A percentile compares a stretch with the other conserved stretches of the same genome.
Evolutionary conservation across 495 filamentous ascomycete species (phyloP).

Genomic region (Xylaria scruposa): DNA sequence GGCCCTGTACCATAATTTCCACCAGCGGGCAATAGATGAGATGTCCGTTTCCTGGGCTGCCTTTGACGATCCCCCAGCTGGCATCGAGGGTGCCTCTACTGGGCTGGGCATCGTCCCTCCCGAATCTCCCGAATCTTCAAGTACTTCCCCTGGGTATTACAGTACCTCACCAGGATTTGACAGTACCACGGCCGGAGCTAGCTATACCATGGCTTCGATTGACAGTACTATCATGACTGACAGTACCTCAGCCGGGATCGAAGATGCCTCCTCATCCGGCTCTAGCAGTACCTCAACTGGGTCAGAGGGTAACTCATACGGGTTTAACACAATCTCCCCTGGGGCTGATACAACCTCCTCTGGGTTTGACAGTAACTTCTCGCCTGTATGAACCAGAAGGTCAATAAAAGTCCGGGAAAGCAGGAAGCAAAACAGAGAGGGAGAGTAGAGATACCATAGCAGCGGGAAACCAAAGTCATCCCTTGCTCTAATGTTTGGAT

Average conservation of each 20-base stretch:
- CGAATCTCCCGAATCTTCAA: not conserved
- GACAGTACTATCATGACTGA: constrained; percentile 2
- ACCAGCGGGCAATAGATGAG: not conserved
- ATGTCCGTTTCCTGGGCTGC: not conserved
- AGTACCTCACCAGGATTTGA: not conserved
- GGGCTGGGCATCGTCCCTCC: too few relatives aligned
- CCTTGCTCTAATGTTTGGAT: not conserved
- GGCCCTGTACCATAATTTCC: not conserved
- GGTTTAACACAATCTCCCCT: not conserved
- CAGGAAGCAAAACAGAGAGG: not conserved
- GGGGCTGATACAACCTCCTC: not conserved
- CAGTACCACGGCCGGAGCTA: not conserved
- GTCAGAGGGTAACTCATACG: not conserved
- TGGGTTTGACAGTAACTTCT: not conserved
- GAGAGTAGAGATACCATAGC: not conserved
- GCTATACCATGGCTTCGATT: not conserved
- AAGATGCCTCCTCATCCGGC: not conserved
- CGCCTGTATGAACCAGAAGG: not conserved
- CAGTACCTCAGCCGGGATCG: not conserved
- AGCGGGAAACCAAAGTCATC: not conserved
- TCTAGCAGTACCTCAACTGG: not conserved
- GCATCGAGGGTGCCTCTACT: not conserved
- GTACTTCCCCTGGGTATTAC: not conserved
- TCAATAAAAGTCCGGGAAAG: not conserved
- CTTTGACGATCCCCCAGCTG: not conserved